Percentiles rank a stretch among this genome's conserved stretches.
Evolutionary conservation across 2,329 filamentous ascomycete species (phyloP).

Genomic region (Thielaviopsis ethacetica): DNA sequence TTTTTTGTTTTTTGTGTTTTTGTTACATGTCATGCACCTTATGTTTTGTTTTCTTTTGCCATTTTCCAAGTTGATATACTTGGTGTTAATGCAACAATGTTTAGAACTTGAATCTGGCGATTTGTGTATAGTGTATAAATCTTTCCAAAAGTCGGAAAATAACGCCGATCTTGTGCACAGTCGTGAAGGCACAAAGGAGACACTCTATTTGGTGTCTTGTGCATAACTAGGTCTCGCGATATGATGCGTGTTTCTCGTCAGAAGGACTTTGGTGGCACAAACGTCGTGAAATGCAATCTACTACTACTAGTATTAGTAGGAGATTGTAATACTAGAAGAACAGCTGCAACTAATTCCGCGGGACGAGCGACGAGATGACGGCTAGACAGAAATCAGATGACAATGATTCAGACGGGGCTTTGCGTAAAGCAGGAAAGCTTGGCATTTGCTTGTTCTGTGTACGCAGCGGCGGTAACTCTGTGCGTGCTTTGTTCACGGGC

Average conservation of each 20-base stretch:
- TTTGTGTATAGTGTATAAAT: neutral
- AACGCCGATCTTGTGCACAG: too few relatives aligned
- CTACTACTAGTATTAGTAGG: too few relatives aligned
- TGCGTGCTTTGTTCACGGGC: too few relatives aligned
- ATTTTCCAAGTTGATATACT: neutral
- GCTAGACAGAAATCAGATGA: neutral
- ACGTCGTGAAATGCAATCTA: too few relatives aligned
- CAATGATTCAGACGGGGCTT: neutral
- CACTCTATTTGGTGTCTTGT: neutral
- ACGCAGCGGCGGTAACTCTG: too few relatives aligned
- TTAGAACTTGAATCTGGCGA: neutral
- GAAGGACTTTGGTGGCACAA: neutral
- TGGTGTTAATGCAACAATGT: neutral
- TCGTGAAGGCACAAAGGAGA: neutral
- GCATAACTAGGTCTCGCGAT: neutral
- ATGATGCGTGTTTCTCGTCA: neutral
- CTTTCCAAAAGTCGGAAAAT: neutral
- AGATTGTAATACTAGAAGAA: neutral
- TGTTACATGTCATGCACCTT: neutral
- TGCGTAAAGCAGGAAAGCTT: neutral
- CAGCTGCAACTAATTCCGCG: neutral
- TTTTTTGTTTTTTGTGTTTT: constrained; percentile 2
- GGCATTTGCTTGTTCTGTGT: too few relatives aligned
- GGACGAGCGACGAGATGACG: neutral
- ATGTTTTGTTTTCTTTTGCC: neutral